Conservation (phyloP, 1,284 basidiomycete genomes). For the Ganoderma boninense region DNA sequence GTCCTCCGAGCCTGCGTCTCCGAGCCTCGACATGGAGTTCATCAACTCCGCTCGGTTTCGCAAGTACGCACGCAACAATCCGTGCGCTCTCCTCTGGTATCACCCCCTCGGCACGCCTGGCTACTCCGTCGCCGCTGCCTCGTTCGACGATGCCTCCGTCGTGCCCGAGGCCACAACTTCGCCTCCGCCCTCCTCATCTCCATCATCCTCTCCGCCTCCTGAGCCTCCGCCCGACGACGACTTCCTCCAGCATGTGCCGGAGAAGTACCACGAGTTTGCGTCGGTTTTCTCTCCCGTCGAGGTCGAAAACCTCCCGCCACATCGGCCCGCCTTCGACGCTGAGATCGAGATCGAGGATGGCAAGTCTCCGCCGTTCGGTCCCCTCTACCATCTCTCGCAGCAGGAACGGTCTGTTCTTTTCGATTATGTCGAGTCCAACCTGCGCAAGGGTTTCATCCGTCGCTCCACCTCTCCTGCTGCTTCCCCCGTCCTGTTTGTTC, state of each 20-base stretch:
- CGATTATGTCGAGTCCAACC: slow-evolving; percentile 47
- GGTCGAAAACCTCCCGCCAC: slow-evolving; percentile 25
- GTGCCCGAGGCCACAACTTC: too few relatives aligned
- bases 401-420: slow-evolving; percentile 35
- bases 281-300: slow-evolving; percentile 25
- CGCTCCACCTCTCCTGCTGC: slow-evolving; percentile 46
- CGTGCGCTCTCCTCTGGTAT: not conserved
- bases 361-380: slow-evolving; percentile 21
- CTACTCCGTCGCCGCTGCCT: not conserved
- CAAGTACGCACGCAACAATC: not conserved
- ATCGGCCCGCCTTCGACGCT: slow-evolving; percentile 22
- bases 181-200: too few relatives aligned
- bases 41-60: not conserved
- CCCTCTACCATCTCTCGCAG: slow-evolving; percentile 37
- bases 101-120: not conserved
- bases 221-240: not conserved
- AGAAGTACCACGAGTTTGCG: slow-evolving; percentile 13
- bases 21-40: not conserved
- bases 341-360: slow-evolving; percentile 27
- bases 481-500: slow-evolving; percentile 52
- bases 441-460: slow-evolving; percentile 45
- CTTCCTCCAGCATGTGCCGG: slow-evolving; percentile 11
- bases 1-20: not conserved
- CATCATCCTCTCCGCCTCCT: not conserved
- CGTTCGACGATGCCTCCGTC: too few relatives aligned